Evolutionary conservation across 371 early-diverging fungal species (phyloP), one percentile per base, ranked within the genome.

Genomic region (Syncephalastrum monosporum): DNA sequence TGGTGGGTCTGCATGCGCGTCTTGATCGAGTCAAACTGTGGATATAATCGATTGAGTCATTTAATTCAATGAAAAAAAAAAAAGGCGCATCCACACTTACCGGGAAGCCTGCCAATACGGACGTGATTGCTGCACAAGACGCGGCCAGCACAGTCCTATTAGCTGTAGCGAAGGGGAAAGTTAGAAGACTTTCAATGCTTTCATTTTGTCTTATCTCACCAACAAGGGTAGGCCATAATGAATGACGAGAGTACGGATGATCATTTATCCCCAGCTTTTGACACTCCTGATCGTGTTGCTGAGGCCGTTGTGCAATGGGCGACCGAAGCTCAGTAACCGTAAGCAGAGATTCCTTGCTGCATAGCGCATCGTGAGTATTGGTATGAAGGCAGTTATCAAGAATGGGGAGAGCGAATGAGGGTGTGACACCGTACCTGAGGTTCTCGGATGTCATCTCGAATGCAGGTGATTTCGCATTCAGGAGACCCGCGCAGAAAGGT

Each of bases 1-100:
- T 85, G 72, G 54, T 86, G 82, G 2, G 91, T 89, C 69, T 92
- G 92, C 90, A 91, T 89, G 50, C 92, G 71, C 19, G 90, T 90
- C 66, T 91, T 91, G 27, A 91, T 71, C 14, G 89, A 88, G 63
- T 91, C 91, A 70, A 91, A 90, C 80, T 84, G 52, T 5, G 19
- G 53, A 25, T 2, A 56, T 52, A 16, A 16, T 45, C 29, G 49
- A 43, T 47, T 17, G 59, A 6, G 53, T 50, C 8, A 33, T 33
- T 33, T 33, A 46, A 27, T 50, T 19, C n/a, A 4, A 19, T 1
- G 21, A 21, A 21, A 16, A 47, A 15, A 16, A 42, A 15, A 42
- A 53, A 47, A 23, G 17, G 25, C 21, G 48, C 23, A 16, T 16
- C 29, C n/a, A 14, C 45, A 4, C 72, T 74, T 67, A 84, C 82